These are phyloP conservation scores for Clonostachys sp. DNA, from an alignment of 2,329 filamentous ascomycete species.

Conservation along the genomic window DNA sequence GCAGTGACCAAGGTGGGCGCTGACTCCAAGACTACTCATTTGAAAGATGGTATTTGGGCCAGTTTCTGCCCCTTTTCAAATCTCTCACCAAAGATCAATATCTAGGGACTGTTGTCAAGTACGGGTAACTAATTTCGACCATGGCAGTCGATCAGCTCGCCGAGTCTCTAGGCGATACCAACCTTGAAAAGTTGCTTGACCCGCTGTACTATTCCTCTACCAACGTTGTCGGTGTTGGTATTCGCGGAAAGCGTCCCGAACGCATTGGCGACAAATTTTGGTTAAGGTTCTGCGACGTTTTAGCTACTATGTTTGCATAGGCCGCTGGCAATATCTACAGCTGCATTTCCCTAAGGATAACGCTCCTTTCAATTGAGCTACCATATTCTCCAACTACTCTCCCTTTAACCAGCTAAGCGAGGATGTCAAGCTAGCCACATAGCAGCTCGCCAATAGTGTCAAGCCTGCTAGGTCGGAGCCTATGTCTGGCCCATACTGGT, in stretches of 20 bases:
- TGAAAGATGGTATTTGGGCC: constrained; percentile 61
- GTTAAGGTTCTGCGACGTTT: constrained; percentile 40
- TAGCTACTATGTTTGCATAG: no score
- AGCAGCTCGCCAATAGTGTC: constrained; percentile 80
- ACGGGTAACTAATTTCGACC: constrained; percentile 89
- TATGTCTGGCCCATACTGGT: constrained; percentile 95
- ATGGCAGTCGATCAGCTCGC: constrained; percentile 92
- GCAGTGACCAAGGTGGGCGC: constrained; percentile 84
- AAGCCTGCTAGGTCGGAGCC: constrained; percentile 68
- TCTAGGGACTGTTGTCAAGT: constrained; percentile 67
- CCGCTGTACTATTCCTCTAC: constrained; percentile 95
- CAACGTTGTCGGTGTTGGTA: constrained; percentile 93
- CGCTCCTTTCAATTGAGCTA: constrained; percentile 98
- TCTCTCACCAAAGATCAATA: constrained; percentile 65
- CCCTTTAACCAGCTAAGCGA: constrained; percentile 92
- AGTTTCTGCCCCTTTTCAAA: constrained; percentile 36
- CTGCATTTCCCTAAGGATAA: constrained; percentile 99
- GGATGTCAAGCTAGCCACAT: constrained; percentile 78
- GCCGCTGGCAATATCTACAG: constrained; percentile 24
- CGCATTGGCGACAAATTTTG: constrained; percentile 99
- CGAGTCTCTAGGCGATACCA: constrained; percentile 80
- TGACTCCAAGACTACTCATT: constrained; percentile 73
- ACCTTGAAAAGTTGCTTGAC: constrained; percentile 80
- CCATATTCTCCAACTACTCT: constrained; percentile 99
- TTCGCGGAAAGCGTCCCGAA: constrained; percentile 86